Base-by-base conservation (phyloP, 495 filamentous ascomycete species). In the Daldinia caldariorum region DNA sequence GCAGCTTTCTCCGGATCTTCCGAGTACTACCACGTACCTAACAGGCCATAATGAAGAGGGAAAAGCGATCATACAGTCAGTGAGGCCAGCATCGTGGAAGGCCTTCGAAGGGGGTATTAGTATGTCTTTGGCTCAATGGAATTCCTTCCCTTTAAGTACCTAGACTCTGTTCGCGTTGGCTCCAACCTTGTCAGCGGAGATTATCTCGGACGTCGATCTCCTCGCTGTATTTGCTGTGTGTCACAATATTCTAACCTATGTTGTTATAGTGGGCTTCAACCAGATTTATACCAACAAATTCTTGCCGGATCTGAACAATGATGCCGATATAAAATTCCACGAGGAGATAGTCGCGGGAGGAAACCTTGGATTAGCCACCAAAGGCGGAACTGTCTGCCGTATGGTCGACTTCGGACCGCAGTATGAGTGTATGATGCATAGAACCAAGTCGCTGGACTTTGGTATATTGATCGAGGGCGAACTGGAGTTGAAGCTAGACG, bases 381-480 rank as follows among this genome's bases (percentile, higher is more conserved):
- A 80, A n/a, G 75, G 77, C 67, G 86, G 86, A 18, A 87, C 84
- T 4, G 85, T 90, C 1, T 78, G 86, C 1, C 83, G 89, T 9
- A 84, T 83, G 62, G 88, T 90, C 14, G 89, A 91, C 68, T 87
- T 91, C 37, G 78, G 79, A 0, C 89, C 89, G 0, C 79, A 77
- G 6, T 76, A 82, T 66, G 79, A 79, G 22, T 84, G 81, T 66
- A 81, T 83, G 60, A 87, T 94, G 85, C 92, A 94, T 65, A 83
- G 91, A 0, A 93, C 92, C 3, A 83, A 88, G 72, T 88, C 84
- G 14, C 77, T 95, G 4, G 92, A 94, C 67, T 94, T 91, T 57
- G 91, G 91, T 3, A 83, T 93, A 61, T 86, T 95, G 29, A 63
- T 95, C n/a, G 91, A 94, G 73, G 92, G 92, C 0, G 75, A 85